phyloP scores from a whole-genome alignment of 768 basidiomycete genomes.

The Tricholoma saponaceum region DNA sequence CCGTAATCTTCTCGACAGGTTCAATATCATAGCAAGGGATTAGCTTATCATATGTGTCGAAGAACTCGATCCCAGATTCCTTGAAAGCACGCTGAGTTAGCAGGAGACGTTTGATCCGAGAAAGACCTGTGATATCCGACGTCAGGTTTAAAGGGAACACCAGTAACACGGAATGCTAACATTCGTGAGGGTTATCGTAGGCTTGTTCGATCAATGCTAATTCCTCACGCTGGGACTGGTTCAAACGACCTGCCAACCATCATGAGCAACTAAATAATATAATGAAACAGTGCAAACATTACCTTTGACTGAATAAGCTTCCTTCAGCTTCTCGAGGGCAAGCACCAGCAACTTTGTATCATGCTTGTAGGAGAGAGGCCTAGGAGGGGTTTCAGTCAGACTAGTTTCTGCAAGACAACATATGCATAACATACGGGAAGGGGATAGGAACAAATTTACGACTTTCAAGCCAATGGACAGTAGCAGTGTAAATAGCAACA shows the following conservation, averaged over 20 bases:
- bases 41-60: constrained; percentile 96
- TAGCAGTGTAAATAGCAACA: constrained; percentile 97
- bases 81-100: constrained; percentile 99
- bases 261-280: not conserved
- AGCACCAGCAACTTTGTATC: constrained; percentile 97
- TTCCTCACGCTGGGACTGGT: constrained; percentile 98
- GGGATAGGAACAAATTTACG: constrained; percentile 98
- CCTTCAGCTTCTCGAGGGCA: constrained; percentile 96
- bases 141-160: not conserved
- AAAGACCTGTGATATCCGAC: constrained; percentile 51
- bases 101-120: constrained; percentile 95
- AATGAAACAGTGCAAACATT: not conserved
- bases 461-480: constrained; percentile 98
- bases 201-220: constrained; percentile 97
- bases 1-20: constrained; percentile 99
- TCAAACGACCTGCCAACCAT: constrained; percentile 60
- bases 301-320: constrained; percentile 97
- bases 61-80: constrained; percentile 95
- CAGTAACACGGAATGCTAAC: constrained; percentile 33
- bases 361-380: constrained; percentile 96
- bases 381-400: constrained; percentile 20
- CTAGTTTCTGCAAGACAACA: not conserved
- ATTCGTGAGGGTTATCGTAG: constrained; percentile 99
- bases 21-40: constrained; percentile 99
- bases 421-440: constrained; percentile 69